Conservation (phyloP, 2,329 filamentous ascomycete genomes). For the Fusarium sp. region DNA sequence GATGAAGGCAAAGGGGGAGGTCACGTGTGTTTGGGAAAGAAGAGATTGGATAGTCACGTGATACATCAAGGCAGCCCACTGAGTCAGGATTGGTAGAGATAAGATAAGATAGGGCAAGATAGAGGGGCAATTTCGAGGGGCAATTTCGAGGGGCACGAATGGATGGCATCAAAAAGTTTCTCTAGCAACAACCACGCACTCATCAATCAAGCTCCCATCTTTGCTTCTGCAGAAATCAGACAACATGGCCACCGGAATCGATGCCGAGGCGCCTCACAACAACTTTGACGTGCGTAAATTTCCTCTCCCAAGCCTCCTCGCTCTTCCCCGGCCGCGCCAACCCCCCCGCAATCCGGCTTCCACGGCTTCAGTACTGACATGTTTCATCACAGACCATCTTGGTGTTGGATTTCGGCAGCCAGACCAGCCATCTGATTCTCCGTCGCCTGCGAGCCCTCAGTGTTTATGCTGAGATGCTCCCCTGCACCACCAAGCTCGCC, state of each 20-base stretch:
- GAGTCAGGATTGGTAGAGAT: background rate
- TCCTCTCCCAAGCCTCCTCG: background rate
- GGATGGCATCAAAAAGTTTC: background rate
- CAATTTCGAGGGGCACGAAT: background rate
- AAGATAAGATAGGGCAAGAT: background rate
- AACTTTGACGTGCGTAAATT: conserved; percentile 50
- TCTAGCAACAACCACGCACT: background rate
- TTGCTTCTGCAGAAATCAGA: background rate
- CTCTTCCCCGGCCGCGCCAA: background rate
- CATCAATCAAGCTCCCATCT: background rate
- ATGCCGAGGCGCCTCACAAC: conserved; percentile 51
- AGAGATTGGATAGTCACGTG: background rate
- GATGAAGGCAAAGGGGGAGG: background rate
- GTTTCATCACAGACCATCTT: conserved; percentile 70
- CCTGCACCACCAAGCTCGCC: conserved; percentile 45
- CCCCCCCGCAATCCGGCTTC: background rate
- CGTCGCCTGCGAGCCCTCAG: conserved; percentile 81
- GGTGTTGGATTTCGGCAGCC: conserved; percentile 75
- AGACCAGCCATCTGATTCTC: conserved; percentile 81
- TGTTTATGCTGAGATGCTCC: conserved; percentile 73
- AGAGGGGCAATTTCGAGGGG: background rate
- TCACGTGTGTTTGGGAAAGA: background rate
- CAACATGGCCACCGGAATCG: conserved; percentile 2
- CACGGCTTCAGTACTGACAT: background rate
- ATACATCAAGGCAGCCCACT: background rate